phyloP scores from a whole-genome alignment of 352 stramenopile species.

The Phytophthora ramorum region DNA sequence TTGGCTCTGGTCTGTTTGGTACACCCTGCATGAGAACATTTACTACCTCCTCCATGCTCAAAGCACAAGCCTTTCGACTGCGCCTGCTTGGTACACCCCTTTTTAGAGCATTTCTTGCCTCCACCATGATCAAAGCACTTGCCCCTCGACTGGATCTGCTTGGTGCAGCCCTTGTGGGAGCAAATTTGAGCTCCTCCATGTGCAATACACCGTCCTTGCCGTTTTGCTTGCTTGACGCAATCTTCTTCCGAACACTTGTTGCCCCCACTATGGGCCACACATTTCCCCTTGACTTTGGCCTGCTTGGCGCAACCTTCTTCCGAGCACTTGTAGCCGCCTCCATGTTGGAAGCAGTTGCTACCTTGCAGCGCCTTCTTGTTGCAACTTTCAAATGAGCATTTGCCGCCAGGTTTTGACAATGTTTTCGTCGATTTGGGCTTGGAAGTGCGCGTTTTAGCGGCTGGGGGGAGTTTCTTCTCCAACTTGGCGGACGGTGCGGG shows the following conservation, averaged over 20 bases:
- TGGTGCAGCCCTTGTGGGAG: slow-evolving; percentile 48
- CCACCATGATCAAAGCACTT: slow-evolving; percentile 71
- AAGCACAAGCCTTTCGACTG: slow-evolving; percentile 62
- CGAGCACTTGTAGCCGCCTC: slow-evolving; percentile 41
- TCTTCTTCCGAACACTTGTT: slow-evolving; percentile 25
- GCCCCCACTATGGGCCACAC: slow-evolving; percentile 34
- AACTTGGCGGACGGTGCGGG: background rate
- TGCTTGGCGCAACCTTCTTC: slow-evolving; percentile 34
- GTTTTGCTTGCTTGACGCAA: slow-evolving; percentile 30
- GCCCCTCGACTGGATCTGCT: slow-evolving; percentile 58
- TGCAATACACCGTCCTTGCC: slow-evolving; percentile 62
- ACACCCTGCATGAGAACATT: slow-evolving; percentile 56
- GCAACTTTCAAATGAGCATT: slow-evolving; percentile 11
- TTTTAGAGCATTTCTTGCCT: slow-evolving; percentile 67
- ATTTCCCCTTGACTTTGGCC: slow-evolving; percentile 37
- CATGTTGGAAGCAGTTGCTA: slow-evolving; percentile 35
- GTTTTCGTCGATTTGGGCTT: slow-evolving; percentile 13
- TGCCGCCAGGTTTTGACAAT: background rate
- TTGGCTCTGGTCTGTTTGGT: slow-evolving; percentile 59
- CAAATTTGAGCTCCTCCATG: slow-evolving; percentile 79
- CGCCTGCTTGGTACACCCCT: slow-evolving; percentile 60
- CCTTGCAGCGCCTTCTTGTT: slow-evolving; percentile 20
- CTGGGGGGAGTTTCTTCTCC: background rate
- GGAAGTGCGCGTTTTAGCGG: background rate
- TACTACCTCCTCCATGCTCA: slow-evolving; percentile 61